Evolutionary conservation across 257 asterid species (phyloP), one percentile per base, ranked within the genome.

Genomic region (Euphrasia confusa): DNA sequence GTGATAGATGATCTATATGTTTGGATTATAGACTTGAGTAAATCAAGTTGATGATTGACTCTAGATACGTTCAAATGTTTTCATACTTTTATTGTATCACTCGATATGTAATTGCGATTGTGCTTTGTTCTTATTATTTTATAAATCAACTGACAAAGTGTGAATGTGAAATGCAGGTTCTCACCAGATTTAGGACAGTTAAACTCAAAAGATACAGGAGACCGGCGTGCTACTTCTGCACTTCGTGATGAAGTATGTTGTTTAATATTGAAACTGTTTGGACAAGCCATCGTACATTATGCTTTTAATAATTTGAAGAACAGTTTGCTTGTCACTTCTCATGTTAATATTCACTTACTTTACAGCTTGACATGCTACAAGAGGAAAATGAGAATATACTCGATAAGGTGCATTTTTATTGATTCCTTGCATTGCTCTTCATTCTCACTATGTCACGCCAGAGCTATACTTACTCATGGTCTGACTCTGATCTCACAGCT

Each of bases 341-440:
- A 67, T 70, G 62, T 79, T 84, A 67, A 82, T 72, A 17, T 63
- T 14, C 69, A 26, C 66, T 68, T 77, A 65, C 68, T 74, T 52
- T 69, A 71, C 87, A 92, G 99, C 86, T 86, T 50, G 97, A 92
- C 72, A 81, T 84, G 88, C 81, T 92, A 66, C 97, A 89, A 81
- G 99, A 92, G 67, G 97, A 92, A 77, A 92, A 92, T 71, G 99
- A 92, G 66, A 83, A 69, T 80, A 70, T 80, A 72, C 78, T 75
- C 59, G 94, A 82, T 58, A 89, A 92, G 97, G 99, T 92, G 58
- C 56, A 18, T 65, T 57, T 45, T 58, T 73, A 60, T 63, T 45
- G 64, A 47, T 24, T 60, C 32, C 58, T 60, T 49, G 48, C 50
- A 59, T 54, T 37, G 52, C 47, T 58, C 65, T 54, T 65, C 67